Evolutionary conservation across 768 basidiomycete genomes (phyloP), one percentile per base, ranked within the genome.

Genomic region (Tylopilus subfusipes): DNA sequence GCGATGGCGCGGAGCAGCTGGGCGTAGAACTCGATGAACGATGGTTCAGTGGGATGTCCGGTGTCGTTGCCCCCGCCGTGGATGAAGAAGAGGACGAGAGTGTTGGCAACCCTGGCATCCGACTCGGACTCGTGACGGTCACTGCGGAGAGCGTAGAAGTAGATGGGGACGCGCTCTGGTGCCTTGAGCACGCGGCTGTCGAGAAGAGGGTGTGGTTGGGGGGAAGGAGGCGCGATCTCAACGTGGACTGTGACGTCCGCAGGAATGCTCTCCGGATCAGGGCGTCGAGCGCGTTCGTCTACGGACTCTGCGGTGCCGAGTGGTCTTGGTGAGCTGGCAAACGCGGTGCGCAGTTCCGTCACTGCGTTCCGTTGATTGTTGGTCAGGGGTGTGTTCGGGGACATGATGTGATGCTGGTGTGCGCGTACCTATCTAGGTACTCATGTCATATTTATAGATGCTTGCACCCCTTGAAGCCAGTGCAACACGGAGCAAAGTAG

Each of bases 101-200:
- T 55, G 14, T 64, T 34, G 0, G 51, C 30, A 2, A 22, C 10
- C 2, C 16, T 21, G 0, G 36, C 18, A 12, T 21, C 33, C 2
- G 27, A 16, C 16, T 25, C 27, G 3, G 27, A 16, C 16, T 25
- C 27, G 2, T 31, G 6, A 11, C 1, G 3, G 22, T 53, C 33
- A 24, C 19, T 18, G 21, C 14, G 16, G 39, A 59, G 57, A 31
- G 57, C 1, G 6, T 43, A 69, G 27, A 65, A 67, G 22, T 51
- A 67, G 38, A 68, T 0, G 2, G 64, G 64, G 16, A 63, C 61
- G 13, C 46, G 58, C n/a, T 60, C 64, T 5, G 67, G 56, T 2
- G 45, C 3, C 24, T 39, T 63, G 25, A 66, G 46, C 2, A 36
- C n/a, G 19, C 30, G 6, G 16, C n/a, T 22, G 9, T 34, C 16